phyloP scores from a whole-genome alignment of 331 rosid genomes.

The Malus hybrid region DNA sequence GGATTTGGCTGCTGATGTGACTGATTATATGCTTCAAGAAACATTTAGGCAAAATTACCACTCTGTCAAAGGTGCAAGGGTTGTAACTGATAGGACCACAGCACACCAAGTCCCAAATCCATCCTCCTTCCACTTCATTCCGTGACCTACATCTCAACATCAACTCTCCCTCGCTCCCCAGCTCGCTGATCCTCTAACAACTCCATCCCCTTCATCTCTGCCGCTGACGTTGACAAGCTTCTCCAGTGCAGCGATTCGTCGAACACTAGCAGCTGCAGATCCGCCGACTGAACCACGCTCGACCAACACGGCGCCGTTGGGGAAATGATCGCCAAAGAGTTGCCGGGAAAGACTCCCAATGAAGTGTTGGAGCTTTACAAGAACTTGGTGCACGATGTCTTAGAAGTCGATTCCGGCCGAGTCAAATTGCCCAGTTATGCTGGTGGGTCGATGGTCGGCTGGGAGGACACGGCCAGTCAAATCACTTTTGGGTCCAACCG shows the following conservation, averaged over 20 bases:
- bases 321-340: constrained; percentile 50
- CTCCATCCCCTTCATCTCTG: no score
- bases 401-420: constrained; percentile 69
- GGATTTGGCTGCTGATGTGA: constrained; percentile 60
- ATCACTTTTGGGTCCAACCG: constrained; percentile 53
- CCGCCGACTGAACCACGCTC: no score
- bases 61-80: constrained; percentile 59
- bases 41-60: constrained; percentile 33
- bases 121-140: no score
- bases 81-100: constrained; percentile 56
- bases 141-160: no score
- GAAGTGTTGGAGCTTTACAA: constrained; percentile 56
- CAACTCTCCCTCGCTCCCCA: no score
- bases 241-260: no score
- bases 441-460: constrained; percentile 38
- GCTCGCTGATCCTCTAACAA: no score
- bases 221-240: no score
- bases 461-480: constrained; percentile 71
- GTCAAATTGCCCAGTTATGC: constrained; percentile 58
- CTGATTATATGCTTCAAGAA: constrained; percentile 16
- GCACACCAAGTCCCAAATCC: neutral
- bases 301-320: neutral
- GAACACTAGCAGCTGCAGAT: no score
- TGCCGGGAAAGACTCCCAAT: constrained; percentile 48
- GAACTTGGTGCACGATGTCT: constrained; percentile 55